Percentiles rank a stretch among this genome's conserved stretches.
These are phyloP conservation scores for Claviceps sp. DNA, from an alignment of 2,329 filamentous ascomycete species.

Conservation along the genomic window DNA sequence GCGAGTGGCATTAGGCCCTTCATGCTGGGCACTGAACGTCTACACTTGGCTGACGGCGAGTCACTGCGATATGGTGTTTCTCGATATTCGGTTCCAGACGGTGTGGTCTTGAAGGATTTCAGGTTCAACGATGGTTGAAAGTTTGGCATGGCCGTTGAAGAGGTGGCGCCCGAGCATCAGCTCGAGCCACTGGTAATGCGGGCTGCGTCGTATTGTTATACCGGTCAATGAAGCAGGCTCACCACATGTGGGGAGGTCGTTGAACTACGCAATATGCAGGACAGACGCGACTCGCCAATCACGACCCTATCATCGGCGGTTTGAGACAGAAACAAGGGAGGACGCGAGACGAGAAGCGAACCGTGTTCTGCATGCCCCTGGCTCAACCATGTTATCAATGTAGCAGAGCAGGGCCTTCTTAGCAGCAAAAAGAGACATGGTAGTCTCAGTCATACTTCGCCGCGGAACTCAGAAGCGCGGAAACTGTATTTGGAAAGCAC, in stretches of 20 bases:
- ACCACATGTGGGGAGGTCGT: not conserved
- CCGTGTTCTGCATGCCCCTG: not conserved
- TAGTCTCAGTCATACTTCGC: slow-evolving; percentile 1
- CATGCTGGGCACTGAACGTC: slow-evolving; percentile 26
- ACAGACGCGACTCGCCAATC: not conserved
- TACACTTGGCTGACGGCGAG: slow-evolving; percentile 11
- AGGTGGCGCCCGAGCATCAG: slow-evolving; percentile 3
- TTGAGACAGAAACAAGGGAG: not conserved
- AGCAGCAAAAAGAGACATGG: slow-evolving; percentile 4
- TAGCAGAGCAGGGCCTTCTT: not conserved
- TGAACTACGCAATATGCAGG: not conserved
- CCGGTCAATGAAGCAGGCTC: not conserved
- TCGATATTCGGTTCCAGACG: not conserved
- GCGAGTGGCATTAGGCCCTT: slow-evolving; percentile 24
- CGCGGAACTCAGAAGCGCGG: slow-evolving; percentile 5
- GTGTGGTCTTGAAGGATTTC: not conserved
- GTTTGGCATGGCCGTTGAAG: slow-evolving; percentile 4
- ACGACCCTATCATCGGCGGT: not conserved
- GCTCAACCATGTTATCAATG: not conserved
- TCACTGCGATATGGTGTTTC: slow-evolving; percentile 1
- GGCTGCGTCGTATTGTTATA: slow-evolving; percentile 5
- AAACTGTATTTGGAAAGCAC: not conserved
- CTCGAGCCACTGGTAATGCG: slow-evolving; percentile 2
- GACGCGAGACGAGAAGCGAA: not conserved
- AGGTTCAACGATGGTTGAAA: slow-evolving; percentile 3